Evolutionary conservation across 495 filamentous ascomycete genomes (phyloP).

Genomic region (Penicillium pulvis): DNA sequence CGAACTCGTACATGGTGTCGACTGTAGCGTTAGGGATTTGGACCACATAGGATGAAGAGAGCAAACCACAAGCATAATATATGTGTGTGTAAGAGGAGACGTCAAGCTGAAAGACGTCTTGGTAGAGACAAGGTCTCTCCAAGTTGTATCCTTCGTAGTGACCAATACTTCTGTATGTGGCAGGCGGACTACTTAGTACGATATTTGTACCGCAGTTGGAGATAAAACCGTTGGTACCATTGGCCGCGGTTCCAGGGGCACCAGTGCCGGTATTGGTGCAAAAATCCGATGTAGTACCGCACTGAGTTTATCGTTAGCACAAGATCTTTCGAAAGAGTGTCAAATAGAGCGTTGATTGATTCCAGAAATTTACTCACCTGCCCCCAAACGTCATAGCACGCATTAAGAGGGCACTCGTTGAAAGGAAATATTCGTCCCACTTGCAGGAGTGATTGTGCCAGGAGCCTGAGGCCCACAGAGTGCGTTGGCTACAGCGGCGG

Average conservation of each 20-base stretch:
- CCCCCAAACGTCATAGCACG: constrained; percentile 30
- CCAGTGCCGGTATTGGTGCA: constrained; percentile 10
- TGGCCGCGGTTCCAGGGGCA: constrained; percentile 35
- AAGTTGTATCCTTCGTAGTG: constrained; percentile 22
- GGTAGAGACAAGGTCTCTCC: constrained; percentile 19
- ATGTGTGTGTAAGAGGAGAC: too few relatives aligned
- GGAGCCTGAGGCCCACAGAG: not conserved
- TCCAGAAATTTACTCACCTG: too few relatives aligned
- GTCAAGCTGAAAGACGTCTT: constrained; percentile 6
- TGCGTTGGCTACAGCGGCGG: not conserved
- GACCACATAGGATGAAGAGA: too few relatives aligned
- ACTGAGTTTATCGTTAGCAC: too few relatives aligned
- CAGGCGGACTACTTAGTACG: too few relatives aligned
- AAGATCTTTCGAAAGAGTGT: too few relatives aligned
- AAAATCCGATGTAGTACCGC: constrained; percentile 13
- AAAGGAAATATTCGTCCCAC: not conserved
- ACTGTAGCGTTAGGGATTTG: too few relatives aligned
- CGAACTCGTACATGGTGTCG: too few relatives aligned
- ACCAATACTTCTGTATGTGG: too few relatives aligned
- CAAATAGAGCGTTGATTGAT: too few relatives aligned
- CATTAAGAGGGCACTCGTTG: constrained; percentile 30
- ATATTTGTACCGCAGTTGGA: constrained; percentile 47
- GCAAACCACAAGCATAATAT: too few relatives aligned
- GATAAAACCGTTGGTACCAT: constrained; percentile 41
- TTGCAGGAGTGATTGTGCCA: not conserved